Base-by-base conservation (phyloP, 208 protist species). In the Acanthamoeba sp. region DNA sequence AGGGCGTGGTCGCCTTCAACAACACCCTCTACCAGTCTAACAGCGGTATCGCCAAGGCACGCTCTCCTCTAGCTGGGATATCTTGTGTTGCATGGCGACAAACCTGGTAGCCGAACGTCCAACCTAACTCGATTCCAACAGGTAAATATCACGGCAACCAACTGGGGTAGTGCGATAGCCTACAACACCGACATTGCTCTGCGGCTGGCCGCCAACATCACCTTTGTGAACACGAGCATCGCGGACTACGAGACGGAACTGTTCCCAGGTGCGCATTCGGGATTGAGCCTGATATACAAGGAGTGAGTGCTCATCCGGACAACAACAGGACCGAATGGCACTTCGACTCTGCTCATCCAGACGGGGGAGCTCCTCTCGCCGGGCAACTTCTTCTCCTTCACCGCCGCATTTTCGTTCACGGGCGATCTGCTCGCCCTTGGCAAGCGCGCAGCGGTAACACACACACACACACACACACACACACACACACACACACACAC, bases 101-200 rank as follows among this genome's bases (percentile, higher is more conserved):
- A n/a, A n/a, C n/a, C n/a, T n/a, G n/a, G n/a, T n/a, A n/a, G n/a
- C n/a, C n/a, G n/a, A n/a, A n/a, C n/a, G n/a, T n/a, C n/a, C n/a
- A n/a, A n/a, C n/a, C n/a, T n/a, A n/a, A n/a, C n/a, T n/a, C 55
- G 16, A 27, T 62, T 62, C 55, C 55, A 69, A 45, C 6, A 82
- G 88, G 29, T 93, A 3, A 85, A 40, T 78, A 16, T 93, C 2
- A 93, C 88, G 29, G 88, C 59, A 40, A 93, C 88, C 66, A 93
- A 93, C 27, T 9, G 27, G 4, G 88, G 88, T 18, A 93, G 76
- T n/a, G 59, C n/a, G 2, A 73, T 85, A 1, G 88, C 88, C 42
- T 93, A 85, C 88, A 52, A 93, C n/a, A 38, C 34, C 20, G 55
- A 88, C 34, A 38, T 93, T 18, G 7, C 48, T 66, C 29, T 93